Evolutionary conservation across 176 grass and related monocot genomes (phyloP).

Genomic region (Rhynchospora pubera): DNA sequence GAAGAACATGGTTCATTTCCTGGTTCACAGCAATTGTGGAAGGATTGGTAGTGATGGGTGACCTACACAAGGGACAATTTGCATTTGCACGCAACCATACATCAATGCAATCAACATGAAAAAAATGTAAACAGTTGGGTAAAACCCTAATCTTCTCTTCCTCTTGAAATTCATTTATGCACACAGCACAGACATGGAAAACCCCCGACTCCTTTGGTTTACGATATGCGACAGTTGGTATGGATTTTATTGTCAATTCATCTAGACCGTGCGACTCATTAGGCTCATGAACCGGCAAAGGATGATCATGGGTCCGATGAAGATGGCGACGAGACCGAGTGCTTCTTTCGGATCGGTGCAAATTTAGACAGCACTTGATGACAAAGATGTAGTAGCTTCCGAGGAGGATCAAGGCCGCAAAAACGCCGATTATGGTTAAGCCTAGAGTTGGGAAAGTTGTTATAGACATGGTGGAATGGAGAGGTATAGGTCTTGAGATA

Average conservation of each 20-base stretch:
- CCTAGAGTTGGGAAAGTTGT: slow-evolving; percentile 49
- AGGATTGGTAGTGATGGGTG: slow-evolving; percentile 23
- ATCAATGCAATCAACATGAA: slow-evolving; percentile 75
- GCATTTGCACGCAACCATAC: slow-evolving; percentile 64
- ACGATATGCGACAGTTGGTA: slow-evolving; percentile 53
- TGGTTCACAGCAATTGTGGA: not conserved
- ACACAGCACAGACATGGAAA: slow-evolving; percentile 54
- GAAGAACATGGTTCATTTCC: not conserved
- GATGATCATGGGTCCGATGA: not conserved
- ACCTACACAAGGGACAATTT: slow-evolving; percentile 78
- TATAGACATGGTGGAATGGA: not conserved
- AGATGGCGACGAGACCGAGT: slow-evolving; percentile 2
- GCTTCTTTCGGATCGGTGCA: slow-evolving; percentile 14
- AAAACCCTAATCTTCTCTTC: slow-evolving; percentile 65
- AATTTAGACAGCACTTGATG: slow-evolving; percentile 68
- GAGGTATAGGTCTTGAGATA: not conserved
- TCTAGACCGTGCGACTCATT: slow-evolving; percentile 33
- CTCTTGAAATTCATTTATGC: slow-evolving; percentile 73
- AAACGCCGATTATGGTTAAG: slow-evolving; percentile 57
- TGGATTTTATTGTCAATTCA: slow-evolving; percentile 28
- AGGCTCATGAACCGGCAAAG: not conserved
- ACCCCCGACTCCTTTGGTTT: slow-evolving; percentile 8
- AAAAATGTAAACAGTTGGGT: slow-evolving; percentile 68
- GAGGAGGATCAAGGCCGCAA: slow-evolving; percentile 49
- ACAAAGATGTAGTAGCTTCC: slow-evolving; percentile 84